Evolutionary conservation across 169 alveolate genomes (phyloP), one percentile per base, ranked within the genome.

Genomic region (Hepatocystis sp.): DNA sequence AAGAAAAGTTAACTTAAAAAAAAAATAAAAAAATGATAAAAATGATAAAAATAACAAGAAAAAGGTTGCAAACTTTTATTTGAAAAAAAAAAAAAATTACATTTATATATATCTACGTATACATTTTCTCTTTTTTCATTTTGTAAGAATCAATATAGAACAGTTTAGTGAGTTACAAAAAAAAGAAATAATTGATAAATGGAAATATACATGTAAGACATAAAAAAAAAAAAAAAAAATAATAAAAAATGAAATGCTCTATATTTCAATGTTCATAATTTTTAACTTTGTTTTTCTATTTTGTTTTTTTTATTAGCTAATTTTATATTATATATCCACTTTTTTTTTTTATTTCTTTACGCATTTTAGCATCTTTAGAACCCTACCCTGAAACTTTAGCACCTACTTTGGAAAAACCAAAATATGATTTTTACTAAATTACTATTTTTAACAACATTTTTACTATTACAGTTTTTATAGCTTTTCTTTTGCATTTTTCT

Each of bases 311-410:
- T 51, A 0, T n/a, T n/a, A n/a, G n/a, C n/a, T n/a, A n/a, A n/a
- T n/a, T n/a, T n/a, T n/a, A n/a, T n/a, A n/a, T n/a, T n/a, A n/a
- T n/a, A n/a, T n/a, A n/a, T n/a, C n/a, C n/a, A n/a, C n/a, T n/a
- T n/a, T n/a, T n/a, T n/a, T n/a, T 15, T 15, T 0, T 25, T 21
- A 1, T 23, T 28, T 30, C 0, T 52, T 19, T 2, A 13, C 15
- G 28, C 19, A n/a, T 2, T 39, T 36, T 27, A 67, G 85, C 85
- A 17, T 52, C 85, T 34, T 10, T 67, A 21, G 85, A 67, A 0
- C 66, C 85, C 28, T 67, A 51, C 34, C 85, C 85, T 7, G 85
- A 67, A 58, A 66, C 52, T 8, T 55, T 67, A 5, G 85, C 85
- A 40, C 85, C 85, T 7, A 67, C 85, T 4, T 13, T 67, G 8